Base-by-base conservation (phyloP, 148 eudicot species). In the Fagopyrum esculentum region DNA sequence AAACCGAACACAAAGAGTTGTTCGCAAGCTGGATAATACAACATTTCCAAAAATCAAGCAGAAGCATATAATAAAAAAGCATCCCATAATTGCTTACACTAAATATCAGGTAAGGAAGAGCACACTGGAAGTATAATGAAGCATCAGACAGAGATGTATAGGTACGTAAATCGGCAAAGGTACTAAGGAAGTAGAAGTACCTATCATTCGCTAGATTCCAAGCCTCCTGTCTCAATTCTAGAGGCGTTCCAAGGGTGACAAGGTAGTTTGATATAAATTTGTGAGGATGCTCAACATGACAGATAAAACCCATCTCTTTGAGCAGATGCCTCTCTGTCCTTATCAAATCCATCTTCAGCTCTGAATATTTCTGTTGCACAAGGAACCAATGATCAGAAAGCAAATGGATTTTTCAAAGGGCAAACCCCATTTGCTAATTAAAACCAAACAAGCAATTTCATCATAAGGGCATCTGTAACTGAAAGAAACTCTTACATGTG, bases 201-300 rank as follows among this genome's bases (percentile, higher is more conserved):
- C 98, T 93, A 26, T 93, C 98, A 76, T 93, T 93, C 61, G 98
- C 98, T 56, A 93, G 92, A 87, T 93, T 93, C 98, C 98, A 93
- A 74, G 96, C 96, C 73, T 93, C 91, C 80, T 93, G 98, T 80
- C 89, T 89, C 77, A 93, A 77, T 78, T 90, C 93, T 46, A 78
- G 72, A 19, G 93, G 92, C 7, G 91, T 85, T 71, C 79, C 96
- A 54, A 89, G 93, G 40, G 87, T 83, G 35, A 90, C 96, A 79
- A 93, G 90, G 77, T 93, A 93, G 76, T 93, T 93, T 49, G 98
- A 93, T 78, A 93, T 93, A 69, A 93, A 93, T 80, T 93, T 93
- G 77, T 93, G 98, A 45, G 98, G 96, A 79, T 93, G 98, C 80
- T 93, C 98, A 69, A 93, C 98, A 60, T 93, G 98, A 82, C 98